phyloP scores from a whole-genome alignment of 192 early-diverging fungal species.

The Gaertneriomyces semiglobifer region DNA sequence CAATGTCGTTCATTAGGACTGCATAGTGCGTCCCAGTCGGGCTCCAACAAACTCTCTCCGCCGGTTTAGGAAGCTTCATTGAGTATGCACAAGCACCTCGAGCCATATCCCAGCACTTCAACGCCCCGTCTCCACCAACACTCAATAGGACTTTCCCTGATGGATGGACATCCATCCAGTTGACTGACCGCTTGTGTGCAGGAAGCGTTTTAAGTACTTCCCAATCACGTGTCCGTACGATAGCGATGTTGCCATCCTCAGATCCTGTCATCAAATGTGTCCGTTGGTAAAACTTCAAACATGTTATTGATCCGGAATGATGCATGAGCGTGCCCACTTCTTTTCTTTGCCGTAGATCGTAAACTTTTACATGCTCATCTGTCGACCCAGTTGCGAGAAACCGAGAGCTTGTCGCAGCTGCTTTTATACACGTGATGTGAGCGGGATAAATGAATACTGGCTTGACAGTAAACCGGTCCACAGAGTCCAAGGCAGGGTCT shows the following conservation, averaged over 20 bases:
- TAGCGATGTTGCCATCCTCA: slow-evolving; percentile 83
- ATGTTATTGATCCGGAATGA: slow-evolving; percentile 88
- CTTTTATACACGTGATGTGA: slow-evolving; percentile 91
- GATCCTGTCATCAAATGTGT: slow-evolving; percentile 84
- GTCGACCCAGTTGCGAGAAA: slow-evolving; percentile 92
- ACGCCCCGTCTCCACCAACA: slow-evolving; percentile 53
- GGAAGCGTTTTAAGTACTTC: slow-evolving; percentile 85
- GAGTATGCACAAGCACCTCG: slow-evolving; percentile 43
- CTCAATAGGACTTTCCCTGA: slow-evolving; percentile 88
- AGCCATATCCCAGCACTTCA: slow-evolving; percentile 51
- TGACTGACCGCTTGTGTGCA: slow-evolving; percentile 63
- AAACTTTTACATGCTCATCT: slow-evolving; percentile 92
- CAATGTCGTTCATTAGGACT: slow-evolving; percentile 34
- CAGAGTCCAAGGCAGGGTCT: not conserved
- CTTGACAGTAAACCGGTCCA: slow-evolving; percentile 14
- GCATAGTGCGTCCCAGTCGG: slow-evolving; percentile 34
- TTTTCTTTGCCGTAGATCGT: slow-evolving; percentile 79
- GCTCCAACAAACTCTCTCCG: slow-evolving; percentile 41
- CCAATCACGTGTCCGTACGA: slow-evolving; percentile 96
- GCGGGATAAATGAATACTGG: slow-evolving; percentile 94
- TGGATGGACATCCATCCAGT: slow-evolving; percentile 88
- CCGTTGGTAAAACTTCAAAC: slow-evolving; percentile 74
- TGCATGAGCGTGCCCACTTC: slow-evolving; percentile 89
- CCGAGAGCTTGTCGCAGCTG: slow-evolving; percentile 56
- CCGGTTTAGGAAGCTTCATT: slow-evolving; percentile 26